phyloP scores from a whole-genome alignment of 2,329 filamentous ascomycete species.

The Malbranchea cinnamomea region DNA sequence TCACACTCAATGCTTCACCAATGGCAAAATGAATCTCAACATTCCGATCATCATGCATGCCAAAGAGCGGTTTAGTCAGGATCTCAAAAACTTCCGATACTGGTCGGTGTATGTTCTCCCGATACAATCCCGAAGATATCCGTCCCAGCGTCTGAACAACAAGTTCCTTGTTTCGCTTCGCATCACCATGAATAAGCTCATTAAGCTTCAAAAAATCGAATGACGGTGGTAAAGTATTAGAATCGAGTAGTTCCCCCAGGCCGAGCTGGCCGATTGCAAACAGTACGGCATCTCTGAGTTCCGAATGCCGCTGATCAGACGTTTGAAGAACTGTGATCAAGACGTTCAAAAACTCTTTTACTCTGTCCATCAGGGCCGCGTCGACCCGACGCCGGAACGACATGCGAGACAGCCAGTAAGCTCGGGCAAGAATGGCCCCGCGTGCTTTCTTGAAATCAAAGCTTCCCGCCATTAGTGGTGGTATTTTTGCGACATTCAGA shows the following conservation, averaged over 20 bases:
- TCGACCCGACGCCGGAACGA: conserved; percentile 32
- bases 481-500: too few relatives aligned
- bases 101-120: conserved; percentile 16
- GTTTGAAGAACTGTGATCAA: conserved; percentile 38
- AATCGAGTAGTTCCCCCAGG: conserved; percentile 39
- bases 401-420: conserved; percentile 42
- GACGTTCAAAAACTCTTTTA: conserved; percentile 29
- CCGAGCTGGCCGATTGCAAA: conserved; percentile 46
- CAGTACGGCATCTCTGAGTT: conserved; percentile 43
- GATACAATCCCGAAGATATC: conserved; percentile 43
- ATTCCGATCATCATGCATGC: conserved; percentile 68
- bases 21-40: conserved; percentile 81
- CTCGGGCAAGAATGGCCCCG: conserved; percentile 44
- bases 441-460: conserved; percentile 42
- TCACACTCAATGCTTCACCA: conserved; percentile 71
- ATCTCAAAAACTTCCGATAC: conserved; percentile 23
- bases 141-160: conserved; percentile 71
- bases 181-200: conserved; percentile 48
- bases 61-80: conserved; percentile 55
- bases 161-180: conserved; percentile 67
- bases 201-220: conserved; percentile 35
- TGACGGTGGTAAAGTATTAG: conserved; percentile 16
- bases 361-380: conserved; percentile 20
- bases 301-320: conserved; percentile 39
- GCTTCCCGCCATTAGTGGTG: too few relatives aligned